These are phyloP conservation scores for Zizania palustris DNA, from an alignment of 202 grass and related monocot genomes.

Conservation along the genomic window DNA sequence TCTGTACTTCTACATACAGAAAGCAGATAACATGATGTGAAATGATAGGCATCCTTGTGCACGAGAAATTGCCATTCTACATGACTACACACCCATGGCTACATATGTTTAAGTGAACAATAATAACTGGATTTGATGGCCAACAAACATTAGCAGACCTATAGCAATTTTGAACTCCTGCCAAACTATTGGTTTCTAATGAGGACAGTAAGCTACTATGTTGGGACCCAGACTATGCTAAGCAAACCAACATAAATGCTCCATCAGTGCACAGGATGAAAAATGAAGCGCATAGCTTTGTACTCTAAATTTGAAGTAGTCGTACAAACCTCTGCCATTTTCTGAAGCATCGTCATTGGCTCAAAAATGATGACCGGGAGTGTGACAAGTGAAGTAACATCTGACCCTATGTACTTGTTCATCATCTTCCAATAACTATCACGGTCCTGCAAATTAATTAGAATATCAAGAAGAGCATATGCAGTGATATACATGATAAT, in stretches of 20 bases:
- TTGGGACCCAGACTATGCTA: background rate
- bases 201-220: background rate
- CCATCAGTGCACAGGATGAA: background rate
- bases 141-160: background rate
- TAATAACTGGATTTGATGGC: background rate
- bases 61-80: background rate
- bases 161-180: background rate
- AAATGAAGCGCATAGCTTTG: background rate
- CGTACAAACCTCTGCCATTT: conserved; percentile 89
- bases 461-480: conserved; percentile 33
- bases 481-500: conserved; percentile 11
- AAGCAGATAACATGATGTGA: background rate
- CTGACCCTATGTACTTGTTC: conserved; percentile 92
- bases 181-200: background rate
- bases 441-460: conserved; percentile 69
- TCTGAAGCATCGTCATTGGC: conserved; percentile 96
- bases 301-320: background rate
- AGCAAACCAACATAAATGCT: background rate
- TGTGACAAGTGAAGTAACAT: conserved; percentile 98
- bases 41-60: background rate
- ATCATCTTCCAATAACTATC: conserved; percentile 99
- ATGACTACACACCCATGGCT: background rate
- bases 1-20: conserved; percentile 1
- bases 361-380: conserved; percentile 99
- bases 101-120: background rate